Percentiles rank a stretch among this genome's conserved stretches.
phyloP scores from a whole-genome alignment of 805 yeast species.

The Candida sphagnicola region DNA sequence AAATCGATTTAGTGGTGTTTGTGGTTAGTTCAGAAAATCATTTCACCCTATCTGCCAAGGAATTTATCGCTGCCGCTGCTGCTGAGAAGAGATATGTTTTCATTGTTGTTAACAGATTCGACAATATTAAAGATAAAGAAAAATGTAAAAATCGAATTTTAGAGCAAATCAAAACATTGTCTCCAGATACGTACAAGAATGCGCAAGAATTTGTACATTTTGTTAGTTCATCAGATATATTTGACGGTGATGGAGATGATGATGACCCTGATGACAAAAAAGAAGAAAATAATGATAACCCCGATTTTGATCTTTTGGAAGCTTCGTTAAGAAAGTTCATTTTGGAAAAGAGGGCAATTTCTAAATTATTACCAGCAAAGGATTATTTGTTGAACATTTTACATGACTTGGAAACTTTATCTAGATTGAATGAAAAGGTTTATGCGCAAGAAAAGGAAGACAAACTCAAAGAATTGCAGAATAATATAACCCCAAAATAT shows the following conservation, averaged over 20 bases:
- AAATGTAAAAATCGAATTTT: slow-evolving; percentile 74
- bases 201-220: slow-evolving; percentile 92
- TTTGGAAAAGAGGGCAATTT: slow-evolving; percentile 80
- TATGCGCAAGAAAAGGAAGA: slow-evolving; percentile 47
- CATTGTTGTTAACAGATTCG: slow-evolving; percentile 91
- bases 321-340: slow-evolving; percentile 81
- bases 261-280: slow-evolving; percentile 25
- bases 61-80: slow-evolving; percentile 86
- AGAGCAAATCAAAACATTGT: slow-evolving; percentile 77
- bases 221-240: slow-evolving; percentile 60
- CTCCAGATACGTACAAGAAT: slow-evolving; percentile 89
- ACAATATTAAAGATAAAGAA: slow-evolving; percentile 74
- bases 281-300: slow-evolving; percentile 36
- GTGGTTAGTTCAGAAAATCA: slow-evolving; percentile 97
- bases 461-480: slow-evolving; percentile 44
- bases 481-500: slow-evolving; percentile 59
- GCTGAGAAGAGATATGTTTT: slow-evolving; percentile 88
- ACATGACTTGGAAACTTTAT: slow-evolving; percentile 57
- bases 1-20: slow-evolving; percentile 92
- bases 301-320: slow-evolving; percentile 80
- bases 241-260: slow-evolving; percentile 31
- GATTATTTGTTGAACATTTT: slow-evolving; percentile 73
- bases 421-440: slow-evolving; percentile 58
- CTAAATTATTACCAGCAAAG: slow-evolving; percentile 90
- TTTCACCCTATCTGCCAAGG: slow-evolving; percentile 89